Base-by-base conservation (phyloP, 164 flowering plant genomes). In the Liriodendron chinense region DNA sequence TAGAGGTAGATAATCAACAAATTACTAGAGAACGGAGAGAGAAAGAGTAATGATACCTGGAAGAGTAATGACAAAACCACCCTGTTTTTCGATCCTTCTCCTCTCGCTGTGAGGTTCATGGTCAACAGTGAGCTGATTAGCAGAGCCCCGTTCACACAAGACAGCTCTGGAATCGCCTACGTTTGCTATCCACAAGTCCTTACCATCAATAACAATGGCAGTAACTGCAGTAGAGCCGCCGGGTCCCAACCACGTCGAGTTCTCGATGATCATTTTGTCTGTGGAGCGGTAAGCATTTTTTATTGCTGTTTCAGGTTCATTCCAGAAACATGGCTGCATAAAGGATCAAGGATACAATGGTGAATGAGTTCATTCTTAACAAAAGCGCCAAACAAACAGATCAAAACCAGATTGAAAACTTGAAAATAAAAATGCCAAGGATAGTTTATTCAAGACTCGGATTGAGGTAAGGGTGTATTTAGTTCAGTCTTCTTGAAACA, bases 191-290 rank as follows among this genome's bases (percentile, higher is more conserved):
- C 87, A 85, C 69, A 90, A 66, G 50, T 83, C 84, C 74, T 82
- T 85, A 50, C 91, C 89, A 78, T 90, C 88, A 71, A 89, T 85
- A 25, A 90, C 85, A 72, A 90, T 88, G 20, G 92, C 92, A 49
- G 94, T 90, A 48, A 90, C 94, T 24, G 94, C 92, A 9, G 94
- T 90, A 1, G 94, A 90, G 18, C 94, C 94, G 71, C 94, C 94
- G 18, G 84, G 85, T 47, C 92, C 94, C 24, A 89, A 78, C 56
- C 82, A 82, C 72, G 79, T 74, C 13, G 86, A 68, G 25, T 86
- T 87, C 49, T 85, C 87, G 14, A 90, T 76, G 25, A 92, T 90
- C 73, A 66, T 63, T 73, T 86, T 82, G 80, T 92, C 89, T 1
- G 93, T 91, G 43, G 78, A 74, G 43, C 78, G 63, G 71, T 91